phyloP scores from a whole-genome alignment of 2,329 filamentous ascomycete genomes.

The Ceratocystis diversiconidia region DNA sequence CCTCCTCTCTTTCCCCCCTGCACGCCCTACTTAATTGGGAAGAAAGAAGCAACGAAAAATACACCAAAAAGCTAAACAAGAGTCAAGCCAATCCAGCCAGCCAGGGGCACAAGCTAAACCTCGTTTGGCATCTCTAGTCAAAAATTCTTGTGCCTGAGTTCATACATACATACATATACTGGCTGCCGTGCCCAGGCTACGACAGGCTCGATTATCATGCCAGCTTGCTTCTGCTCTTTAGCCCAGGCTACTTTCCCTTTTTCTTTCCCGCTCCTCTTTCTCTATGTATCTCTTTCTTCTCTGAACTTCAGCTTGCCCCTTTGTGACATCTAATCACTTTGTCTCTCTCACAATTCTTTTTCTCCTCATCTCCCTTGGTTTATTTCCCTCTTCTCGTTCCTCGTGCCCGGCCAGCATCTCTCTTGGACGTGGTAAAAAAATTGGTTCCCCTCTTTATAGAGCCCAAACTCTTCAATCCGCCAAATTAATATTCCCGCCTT shows the following conservation, averaged over 20 bases:
- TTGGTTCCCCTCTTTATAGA: constrained; percentile 5
- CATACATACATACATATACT: constrained; percentile 12
- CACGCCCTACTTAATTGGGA: neutral
- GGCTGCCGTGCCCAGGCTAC: constrained; percentile 1
- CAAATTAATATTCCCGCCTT: neutral
- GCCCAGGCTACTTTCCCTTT: neutral
- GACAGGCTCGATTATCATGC: too few species aligned
- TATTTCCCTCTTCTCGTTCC: neutral
- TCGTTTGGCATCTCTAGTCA: constrained; percentile 12
- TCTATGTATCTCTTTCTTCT: too few species aligned
- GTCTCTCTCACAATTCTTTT: neutral
- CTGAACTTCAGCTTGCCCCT: too few species aligned
- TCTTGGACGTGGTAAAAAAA: neutral
- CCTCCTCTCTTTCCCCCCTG: constrained; percentile 1
- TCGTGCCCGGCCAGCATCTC: neutral
- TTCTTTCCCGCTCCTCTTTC: neutral
- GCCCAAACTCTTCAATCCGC: neutral
- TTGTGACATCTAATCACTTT: neutral
- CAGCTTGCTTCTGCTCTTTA: neutral
- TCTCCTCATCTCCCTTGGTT: neutral
- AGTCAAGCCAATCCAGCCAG: neutral
- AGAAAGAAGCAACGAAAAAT: neutral
- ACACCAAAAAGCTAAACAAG: neutral
- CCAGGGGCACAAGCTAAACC: constrained; percentile 14
- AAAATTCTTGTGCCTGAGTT: constrained; percentile 6